phyloP scores from a whole-genome alignment of 169 alveolate species.

The Amoebophrya sp. region DNA sequence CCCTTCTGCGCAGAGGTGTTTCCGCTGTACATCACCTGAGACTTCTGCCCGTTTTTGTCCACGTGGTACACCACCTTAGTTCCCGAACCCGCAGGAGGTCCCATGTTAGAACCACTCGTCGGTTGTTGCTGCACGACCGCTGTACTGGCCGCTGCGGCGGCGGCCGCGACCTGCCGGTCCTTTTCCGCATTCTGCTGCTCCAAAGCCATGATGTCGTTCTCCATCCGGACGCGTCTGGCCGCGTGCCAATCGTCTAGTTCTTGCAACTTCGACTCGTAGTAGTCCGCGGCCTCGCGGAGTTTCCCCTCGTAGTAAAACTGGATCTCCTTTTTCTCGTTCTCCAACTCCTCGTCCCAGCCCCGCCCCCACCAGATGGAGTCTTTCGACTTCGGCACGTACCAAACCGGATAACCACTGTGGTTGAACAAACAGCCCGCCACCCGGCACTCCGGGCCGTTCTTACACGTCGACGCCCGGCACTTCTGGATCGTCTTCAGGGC shows the following conservation, averaged over 20 bases:
- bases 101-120: too few species aligned
- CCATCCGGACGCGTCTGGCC: neutral
- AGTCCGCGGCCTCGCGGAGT: constrained; percentile 12
- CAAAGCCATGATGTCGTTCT: neutral
- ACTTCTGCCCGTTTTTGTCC: neutral
- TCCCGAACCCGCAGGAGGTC: too few species aligned
- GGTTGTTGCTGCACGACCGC: too few species aligned
- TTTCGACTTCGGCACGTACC: constrained; percentile 2
- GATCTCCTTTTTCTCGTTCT: neutral
- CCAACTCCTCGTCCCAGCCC: constrained; percentile 22
- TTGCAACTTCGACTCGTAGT: neutral
- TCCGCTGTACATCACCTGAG: neutral
- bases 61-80: neutral
- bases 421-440: constrained; percentile 4
- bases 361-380: constrained; percentile 23
- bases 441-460: neutral
- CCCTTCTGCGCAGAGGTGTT: too few species aligned
- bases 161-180: neutral
- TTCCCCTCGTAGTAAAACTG: neutral
- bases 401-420: neutral
- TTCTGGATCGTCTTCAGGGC: neutral
- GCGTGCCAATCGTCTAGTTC: neutral
- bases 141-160: too few species aligned
- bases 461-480: neutral
- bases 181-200: neutral